Conservation (phyloP, 495 filamentous ascomycete genomes). For the Neurospora sp. region DNA sequence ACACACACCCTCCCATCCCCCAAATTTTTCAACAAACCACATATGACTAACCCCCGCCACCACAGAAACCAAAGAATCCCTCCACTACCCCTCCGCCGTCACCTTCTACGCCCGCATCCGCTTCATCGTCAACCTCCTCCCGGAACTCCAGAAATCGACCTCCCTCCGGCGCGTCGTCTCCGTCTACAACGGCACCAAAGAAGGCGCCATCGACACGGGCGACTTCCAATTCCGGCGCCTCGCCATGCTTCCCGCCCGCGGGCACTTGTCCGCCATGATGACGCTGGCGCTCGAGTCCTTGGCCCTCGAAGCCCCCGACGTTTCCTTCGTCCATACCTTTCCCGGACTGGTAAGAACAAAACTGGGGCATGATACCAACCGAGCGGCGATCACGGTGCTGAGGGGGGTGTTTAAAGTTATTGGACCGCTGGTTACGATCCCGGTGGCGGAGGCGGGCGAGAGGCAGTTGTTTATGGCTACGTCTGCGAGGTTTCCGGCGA, state of each 20-base stretch:
- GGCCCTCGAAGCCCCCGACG: conserved; percentile 35
- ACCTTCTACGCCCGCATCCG: conserved; percentile 54
- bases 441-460: conserved; percentile 39
- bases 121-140: conserved; percentile 54
- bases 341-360: conserved; percentile 43
- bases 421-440: conserved; percentile 4
- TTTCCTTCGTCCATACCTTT: conserved; percentile 48
- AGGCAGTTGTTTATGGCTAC: conserved; percentile 46
- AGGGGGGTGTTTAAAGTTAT: conserved; percentile 4
- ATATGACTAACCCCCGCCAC: not conserved
- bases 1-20: too few relatives aligned
- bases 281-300: conserved; percentile 42
- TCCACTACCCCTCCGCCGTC: conserved; percentile 43
- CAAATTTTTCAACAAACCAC: not conserved
- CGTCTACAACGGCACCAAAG: conserved; percentile 42
- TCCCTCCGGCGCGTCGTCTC: conserved; percentile 47
- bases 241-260: conserved; percentile 14
- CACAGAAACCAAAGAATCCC: conserved; percentile 46
- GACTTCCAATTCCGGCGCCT: conserved; percentile 33
- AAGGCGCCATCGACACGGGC: conserved; percentile 37
- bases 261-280: conserved; percentile 38
- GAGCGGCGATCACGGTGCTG: not conserved
- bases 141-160: conserved; percentile 38
- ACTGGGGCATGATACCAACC: conserved; percentile 3
- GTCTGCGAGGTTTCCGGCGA: conserved; percentile 36